Evolutionary conservation across 768 basidiomycete species (phyloP), one percentile per base, ranked within the genome.

Genomic region (Leccinum longicurvipes): DNA sequence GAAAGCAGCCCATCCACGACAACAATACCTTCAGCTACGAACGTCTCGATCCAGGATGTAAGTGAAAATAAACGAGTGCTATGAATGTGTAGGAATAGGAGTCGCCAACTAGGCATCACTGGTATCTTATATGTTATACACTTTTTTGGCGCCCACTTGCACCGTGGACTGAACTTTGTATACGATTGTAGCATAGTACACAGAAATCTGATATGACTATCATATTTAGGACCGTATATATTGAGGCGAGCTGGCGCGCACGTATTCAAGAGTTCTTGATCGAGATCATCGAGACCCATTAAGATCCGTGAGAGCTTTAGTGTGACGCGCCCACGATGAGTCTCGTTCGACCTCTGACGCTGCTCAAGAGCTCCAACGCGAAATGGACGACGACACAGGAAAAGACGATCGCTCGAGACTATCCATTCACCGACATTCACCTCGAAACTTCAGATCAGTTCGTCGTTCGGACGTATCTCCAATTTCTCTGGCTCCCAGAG

Each of bases 41-140:
- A 96, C 31, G 85, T 83, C 60, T 86, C 77, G 49, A 93, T 84
- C 83, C 92, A 95, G 2, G 77, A n/a, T n/a, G n/a, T n/a, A n/a
- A n/a, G n/a, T n/a, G n/a, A n/a, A n/a, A n/a, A n/a, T n/a, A n/a
- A n/a, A 36, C 34, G 34, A 36, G 34, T 36, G 17, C n/a, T n/a
- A n/a, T n/a, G n/a, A n/a, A n/a, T n/a, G n/a, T n/a, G n/a, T n/a
- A n/a, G n/a, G n/a, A n/a, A n/a, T n/a, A n/a, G n/a, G n/a, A n/a
- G n/a, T n/a, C n/a, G n/a, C n/a, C n/a, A n/a, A n/a, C n/a, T n/a
- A n/a, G n/a, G n/a, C n/a, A n/a, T n/a, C n/a, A n/a, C n/a, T n/a
- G n/a, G n/a, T n/a, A n/a, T n/a, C n/a, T n/a, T n/a, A n/a, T n/a
- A n/a, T n/a, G n/a, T n/a, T n/a, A n/a, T n/a, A n/a, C n/a, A n/a